phyloP scores from a whole-genome alignment of 768 basidiomycete species.

The Panaeolus cyanescens region DNA sequence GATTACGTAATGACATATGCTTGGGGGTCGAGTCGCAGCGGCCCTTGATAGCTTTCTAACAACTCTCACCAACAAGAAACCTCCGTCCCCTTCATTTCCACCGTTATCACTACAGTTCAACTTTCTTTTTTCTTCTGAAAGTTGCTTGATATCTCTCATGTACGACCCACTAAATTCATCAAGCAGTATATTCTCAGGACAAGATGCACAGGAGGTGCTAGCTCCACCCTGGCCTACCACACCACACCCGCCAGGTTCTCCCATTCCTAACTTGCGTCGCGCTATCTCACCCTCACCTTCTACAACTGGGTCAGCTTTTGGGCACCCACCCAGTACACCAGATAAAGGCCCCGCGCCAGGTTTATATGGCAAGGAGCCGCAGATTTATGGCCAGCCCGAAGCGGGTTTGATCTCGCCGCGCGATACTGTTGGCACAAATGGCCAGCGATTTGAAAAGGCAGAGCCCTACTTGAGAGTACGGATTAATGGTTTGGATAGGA shows the following conservation, averaged over 20 bases:
- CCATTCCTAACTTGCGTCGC: conserved; percentile 70
- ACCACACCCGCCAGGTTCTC: conserved; percentile 70
- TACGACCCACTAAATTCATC: conserved; percentile 74
- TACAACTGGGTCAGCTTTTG: neutral
- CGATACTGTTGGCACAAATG: conserved; percentile 65
- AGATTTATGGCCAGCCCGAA: conserved; percentile 86
- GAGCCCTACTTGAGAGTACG: conserved; percentile 89
- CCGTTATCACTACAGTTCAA: neutral
- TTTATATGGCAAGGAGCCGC: conserved; percentile 76
- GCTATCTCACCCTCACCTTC: conserved; percentile 51
- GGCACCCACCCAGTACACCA: conserved; percentile 33
- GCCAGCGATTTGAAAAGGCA: conserved; percentile 68
- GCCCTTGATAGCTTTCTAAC: neutral
- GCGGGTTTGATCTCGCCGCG: conserved; percentile 81
- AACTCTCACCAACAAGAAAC: conserved; percentile 2
- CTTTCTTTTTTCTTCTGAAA: neutral
- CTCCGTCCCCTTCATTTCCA: neutral
- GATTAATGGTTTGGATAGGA: conserved; percentile 91
- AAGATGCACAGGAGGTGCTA: conserved; percentile 34
- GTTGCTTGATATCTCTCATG: conserved; percentile 36
- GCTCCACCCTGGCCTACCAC: conserved; percentile 80
- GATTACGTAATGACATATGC: neutral
- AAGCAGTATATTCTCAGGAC: conserved; percentile 53
- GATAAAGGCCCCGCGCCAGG: conserved; percentile 57
- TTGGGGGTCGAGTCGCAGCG: neutral